Evolutionary conservation across 202 grass and related monocot species (phyloP).

Genomic region (Zoysia matrella): DNA sequence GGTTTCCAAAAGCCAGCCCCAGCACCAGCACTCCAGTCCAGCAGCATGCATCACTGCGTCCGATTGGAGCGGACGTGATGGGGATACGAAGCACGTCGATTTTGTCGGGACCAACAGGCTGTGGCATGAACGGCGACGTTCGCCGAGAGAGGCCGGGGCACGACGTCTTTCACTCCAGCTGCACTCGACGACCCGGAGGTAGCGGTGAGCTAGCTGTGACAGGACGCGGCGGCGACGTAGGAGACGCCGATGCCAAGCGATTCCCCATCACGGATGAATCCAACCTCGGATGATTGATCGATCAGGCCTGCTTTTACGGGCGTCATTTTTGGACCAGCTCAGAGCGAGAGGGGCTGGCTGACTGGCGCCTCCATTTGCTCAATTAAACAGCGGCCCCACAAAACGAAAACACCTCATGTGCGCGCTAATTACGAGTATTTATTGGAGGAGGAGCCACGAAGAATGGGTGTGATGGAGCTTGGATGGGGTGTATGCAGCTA

Average conservation of each 20-base stretch:
- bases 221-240: neutral
- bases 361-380: constrained; percentile 1
- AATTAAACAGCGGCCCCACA: constrained; percentile 20
- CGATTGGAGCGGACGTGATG: too few relatives aligned
- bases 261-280: neutral
- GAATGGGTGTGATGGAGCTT: neutral
- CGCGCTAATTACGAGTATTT: constrained; percentile 30
- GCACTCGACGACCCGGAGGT: too few relatives aligned
- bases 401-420: constrained; percentile 20
- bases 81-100: neutral
- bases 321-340: constrained; percentile 36
- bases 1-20: too few relatives aligned
- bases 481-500: neutral
- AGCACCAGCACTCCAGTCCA: too few relatives aligned
- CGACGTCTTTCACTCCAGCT: neutral
- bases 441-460: constrained; percentile 1
- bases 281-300: neutral
- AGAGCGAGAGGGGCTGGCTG: neutral
- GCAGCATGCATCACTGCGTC: neutral
- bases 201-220: too few relatives aligned
- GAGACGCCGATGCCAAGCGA: constrained; percentile 4
- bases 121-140: too few relatives aligned
- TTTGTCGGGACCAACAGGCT: constrained; percentile 2
- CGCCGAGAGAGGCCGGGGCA: neutral
- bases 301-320: constrained; percentile 36